These are phyloP conservation scores for Brassica carinata DNA, from an alignment of 345 rosid genomes.

Conservation along the genomic window DNA sequence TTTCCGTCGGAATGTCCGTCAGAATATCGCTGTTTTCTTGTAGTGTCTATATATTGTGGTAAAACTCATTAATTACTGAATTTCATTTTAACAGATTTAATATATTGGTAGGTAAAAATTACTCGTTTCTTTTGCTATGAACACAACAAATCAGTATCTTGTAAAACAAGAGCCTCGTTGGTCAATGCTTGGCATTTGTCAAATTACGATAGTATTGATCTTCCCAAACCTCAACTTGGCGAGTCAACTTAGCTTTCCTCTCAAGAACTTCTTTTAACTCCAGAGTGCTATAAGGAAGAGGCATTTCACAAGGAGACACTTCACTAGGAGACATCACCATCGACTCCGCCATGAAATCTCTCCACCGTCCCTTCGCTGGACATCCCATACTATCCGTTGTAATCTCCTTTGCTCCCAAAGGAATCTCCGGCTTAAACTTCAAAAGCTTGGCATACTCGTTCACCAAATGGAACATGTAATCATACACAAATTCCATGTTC, in stretches of 20 bases:
- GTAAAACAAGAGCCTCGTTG: background rate
- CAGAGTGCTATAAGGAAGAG: conserved; percentile 45
- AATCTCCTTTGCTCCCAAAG: conserved; percentile 51
- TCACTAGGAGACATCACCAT: conserved; percentile 57
- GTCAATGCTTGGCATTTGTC: conserved; percentile 17
- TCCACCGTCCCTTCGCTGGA: conserved; percentile 41
- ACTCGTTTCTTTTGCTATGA: background rate
- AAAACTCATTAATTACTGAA: too few relatives aligned
- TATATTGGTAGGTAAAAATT: too few relatives aligned
- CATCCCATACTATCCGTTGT: conserved; percentile 58
- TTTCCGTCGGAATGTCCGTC: too few relatives aligned
- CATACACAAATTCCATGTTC: conserved; percentile 66
- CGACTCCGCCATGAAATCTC: conserved; percentile 59
- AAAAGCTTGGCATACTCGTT: conserved; percentile 66
- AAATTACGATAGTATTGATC: conserved; percentile 42
- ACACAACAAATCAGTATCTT: background rate
- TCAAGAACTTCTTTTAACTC: conserved; percentile 44
- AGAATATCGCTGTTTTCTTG: too few relatives aligned
- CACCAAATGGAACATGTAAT: conserved; percentile 70
- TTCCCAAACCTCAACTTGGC: conserved; percentile 64
- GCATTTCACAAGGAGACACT: conserved; percentile 54
- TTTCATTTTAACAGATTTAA: too few relatives aligned
- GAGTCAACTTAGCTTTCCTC: conserved; percentile 42
- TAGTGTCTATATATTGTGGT: too few relatives aligned
- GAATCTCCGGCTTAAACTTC: conserved; percentile 62